A percentile compares a stretch with the other conserved stretches of the same genome.
Conservation (phyloP, 192 early-diverging fungal species). For the Rhizophagus clarus region DNA sequence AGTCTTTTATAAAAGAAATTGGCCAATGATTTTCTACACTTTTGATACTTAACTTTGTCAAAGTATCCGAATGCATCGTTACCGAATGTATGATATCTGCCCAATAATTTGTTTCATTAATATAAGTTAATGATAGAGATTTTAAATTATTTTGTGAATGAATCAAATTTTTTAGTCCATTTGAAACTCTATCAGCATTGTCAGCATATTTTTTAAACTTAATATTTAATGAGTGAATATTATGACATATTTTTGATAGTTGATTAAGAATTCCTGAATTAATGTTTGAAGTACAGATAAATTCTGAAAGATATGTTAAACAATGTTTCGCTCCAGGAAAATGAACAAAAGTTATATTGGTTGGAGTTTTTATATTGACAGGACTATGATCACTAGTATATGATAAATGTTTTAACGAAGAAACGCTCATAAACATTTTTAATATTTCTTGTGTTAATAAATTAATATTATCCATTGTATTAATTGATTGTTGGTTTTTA, state of each 20-base stretch:
- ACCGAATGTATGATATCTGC: not conserved
- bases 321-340: not conserved
- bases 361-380: too few species aligned
- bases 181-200: not conserved
- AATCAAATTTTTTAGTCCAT: not conserved
- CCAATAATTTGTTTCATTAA: not conserved
- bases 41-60: not conserved
- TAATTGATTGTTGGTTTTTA: too few species aligned
- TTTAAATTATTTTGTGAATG: not conserved
- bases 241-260: not conserved
- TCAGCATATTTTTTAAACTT: not conserved
- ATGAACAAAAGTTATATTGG: not conserved
- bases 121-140: not conserved
- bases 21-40: not conserved
- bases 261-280: not conserved
- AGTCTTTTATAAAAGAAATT: not conserved
- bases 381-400: too few species aligned
- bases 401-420: too few species aligned
- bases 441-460: too few species aligned
- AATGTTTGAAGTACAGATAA: not conserved
- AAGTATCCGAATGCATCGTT: not conserved
- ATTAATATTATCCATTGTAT: too few species aligned
- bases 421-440: too few species aligned
- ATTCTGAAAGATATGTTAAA: not conserved
- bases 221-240: not conserved